A percentile compares a stretch with the other conserved stretches of the same genome.
Conservation (phyloP, 108 stramenopile genomes). For the Skeletonema marinoi region DNA sequence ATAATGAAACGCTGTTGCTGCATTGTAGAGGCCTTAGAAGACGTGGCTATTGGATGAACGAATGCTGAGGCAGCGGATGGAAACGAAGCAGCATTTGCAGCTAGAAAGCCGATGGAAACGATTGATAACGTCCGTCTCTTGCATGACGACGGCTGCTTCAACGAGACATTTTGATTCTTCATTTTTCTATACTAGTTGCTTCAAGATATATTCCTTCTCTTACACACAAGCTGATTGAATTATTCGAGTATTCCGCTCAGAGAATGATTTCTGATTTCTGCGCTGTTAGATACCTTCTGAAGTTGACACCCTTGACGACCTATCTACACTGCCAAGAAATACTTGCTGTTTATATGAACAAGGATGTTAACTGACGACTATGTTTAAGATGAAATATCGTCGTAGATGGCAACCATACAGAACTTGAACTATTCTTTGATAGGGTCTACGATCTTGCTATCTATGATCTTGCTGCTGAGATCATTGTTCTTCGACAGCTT, state of each 20-base stretch:
- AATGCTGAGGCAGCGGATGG: neutral
- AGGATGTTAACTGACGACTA: no score
- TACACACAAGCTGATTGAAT: neutral
- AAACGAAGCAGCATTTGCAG: neutral
- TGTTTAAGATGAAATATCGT: no score
- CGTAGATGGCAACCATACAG: no score
- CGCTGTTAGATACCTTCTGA: no score
- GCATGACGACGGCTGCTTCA: neutral
- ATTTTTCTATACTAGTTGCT: neutral
- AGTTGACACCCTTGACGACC: no score
- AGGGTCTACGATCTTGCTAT: no score
- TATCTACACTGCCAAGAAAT: no score
- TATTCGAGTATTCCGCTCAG: neutral
- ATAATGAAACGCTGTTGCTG: neutral
- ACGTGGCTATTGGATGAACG: neutral
- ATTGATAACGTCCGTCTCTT: neutral
- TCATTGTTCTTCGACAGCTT: no score
- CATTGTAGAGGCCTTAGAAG: neutral
- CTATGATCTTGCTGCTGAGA: no score
- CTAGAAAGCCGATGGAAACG: neutral
- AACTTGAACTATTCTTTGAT: no score
- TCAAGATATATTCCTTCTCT: neutral
- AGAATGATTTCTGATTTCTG: neutral
- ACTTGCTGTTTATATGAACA: no score
- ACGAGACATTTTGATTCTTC: neutral